Percentiles rank a stretch among this genome's conserved stretches.
Conservation (phyloP, 768 basidiomycete species). For the Boletellus ananas region DNA sequence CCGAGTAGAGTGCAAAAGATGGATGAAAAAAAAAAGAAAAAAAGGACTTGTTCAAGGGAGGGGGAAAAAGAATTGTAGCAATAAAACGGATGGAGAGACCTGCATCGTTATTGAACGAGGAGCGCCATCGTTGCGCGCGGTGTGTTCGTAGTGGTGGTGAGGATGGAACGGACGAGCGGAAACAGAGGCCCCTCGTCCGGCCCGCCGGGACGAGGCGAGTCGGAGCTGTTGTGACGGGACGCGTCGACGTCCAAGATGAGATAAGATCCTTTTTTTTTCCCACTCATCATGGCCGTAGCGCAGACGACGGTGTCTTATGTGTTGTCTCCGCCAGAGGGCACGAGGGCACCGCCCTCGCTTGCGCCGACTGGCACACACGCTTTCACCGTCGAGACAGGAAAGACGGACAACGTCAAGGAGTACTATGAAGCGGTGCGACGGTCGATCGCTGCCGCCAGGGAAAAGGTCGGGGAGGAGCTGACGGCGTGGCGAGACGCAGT, state of each 20-base stretch:
- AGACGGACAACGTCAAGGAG: constrained; percentile 1
- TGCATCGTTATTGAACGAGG: constrained; percentile 51
- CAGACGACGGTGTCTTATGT: constrained; percentile 17
- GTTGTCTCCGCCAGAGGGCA: constrained; percentile 21
- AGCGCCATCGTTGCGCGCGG: constrained; percentile 41
- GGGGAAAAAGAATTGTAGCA: background rate
- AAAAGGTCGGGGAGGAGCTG: constrained; percentile 59
- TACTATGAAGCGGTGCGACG: constrained; percentile 52
- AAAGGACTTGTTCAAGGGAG: background rate
- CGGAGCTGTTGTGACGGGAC: constrained; percentile 11
- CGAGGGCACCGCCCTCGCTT: constrained; percentile 18
- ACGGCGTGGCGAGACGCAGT: constrained; percentile 74
- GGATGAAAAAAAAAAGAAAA: too few species aligned
- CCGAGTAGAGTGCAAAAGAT: too few species aligned
- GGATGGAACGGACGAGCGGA: background rate
- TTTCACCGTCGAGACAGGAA: constrained; percentile 24
- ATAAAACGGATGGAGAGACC: constrained; percentile 23
- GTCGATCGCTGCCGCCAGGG: constrained; percentile 50
- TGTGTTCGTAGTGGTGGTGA: constrained; percentile 1
- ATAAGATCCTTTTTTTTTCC: constrained; percentile 13
- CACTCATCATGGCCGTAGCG: constrained; percentile 10
- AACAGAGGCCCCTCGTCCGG: background rate
- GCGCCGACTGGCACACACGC: constrained; percentile 20
- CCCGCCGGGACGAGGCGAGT: background rate
- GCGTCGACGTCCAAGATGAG: constrained; percentile 18